Evolutionary conservation across 345 rosid genomes (phyloP).

Genomic region (Eutrema heterophyllum): DNA sequence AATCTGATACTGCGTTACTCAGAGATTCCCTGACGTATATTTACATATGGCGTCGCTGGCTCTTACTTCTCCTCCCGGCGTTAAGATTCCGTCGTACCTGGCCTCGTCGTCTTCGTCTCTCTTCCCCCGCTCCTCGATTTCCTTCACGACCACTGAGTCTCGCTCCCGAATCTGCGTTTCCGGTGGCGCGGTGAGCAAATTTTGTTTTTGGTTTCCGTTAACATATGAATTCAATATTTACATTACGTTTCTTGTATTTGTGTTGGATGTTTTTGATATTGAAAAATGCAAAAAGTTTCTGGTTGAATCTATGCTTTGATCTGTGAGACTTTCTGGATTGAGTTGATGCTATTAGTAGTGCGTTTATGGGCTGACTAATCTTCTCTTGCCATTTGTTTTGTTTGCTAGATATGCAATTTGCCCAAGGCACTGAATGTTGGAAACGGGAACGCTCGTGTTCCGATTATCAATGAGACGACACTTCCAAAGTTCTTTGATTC

Average conservation of each 20-base stretch:
- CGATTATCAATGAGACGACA: constrained; percentile 44
- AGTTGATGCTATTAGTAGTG: background rate
- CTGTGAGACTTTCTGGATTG: background rate
- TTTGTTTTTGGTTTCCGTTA: background rate
- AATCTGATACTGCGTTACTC: background rate
- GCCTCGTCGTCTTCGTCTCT: constrained; percentile 34
- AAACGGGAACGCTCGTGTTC: constrained; percentile 47
- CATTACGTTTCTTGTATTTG: background rate
- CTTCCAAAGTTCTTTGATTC: constrained; percentile 57
- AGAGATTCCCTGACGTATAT: constrained; percentile 1
- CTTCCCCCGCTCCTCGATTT: constrained; percentile 32
- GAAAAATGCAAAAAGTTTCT: background rate
- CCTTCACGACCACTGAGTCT: constrained; percentile 5
- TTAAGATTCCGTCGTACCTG: constrained; percentile 30
- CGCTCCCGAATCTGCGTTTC: constrained; percentile 33
- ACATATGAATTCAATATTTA: background rate
- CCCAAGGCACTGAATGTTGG: constrained; percentile 32
- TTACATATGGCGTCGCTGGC: constrained; percentile 43
- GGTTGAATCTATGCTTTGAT: background rate
- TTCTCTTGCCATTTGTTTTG: background rate
- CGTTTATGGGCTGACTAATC: background rate
- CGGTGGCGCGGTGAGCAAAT: constrained; percentile 33
- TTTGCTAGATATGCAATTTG: constrained; percentile 47
- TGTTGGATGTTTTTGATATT: background rate
- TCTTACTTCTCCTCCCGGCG: constrained; percentile 35